phyloP scores from a whole-genome alignment of 78 protist genomes.

The Creolimax fragrantissima region DNA sequence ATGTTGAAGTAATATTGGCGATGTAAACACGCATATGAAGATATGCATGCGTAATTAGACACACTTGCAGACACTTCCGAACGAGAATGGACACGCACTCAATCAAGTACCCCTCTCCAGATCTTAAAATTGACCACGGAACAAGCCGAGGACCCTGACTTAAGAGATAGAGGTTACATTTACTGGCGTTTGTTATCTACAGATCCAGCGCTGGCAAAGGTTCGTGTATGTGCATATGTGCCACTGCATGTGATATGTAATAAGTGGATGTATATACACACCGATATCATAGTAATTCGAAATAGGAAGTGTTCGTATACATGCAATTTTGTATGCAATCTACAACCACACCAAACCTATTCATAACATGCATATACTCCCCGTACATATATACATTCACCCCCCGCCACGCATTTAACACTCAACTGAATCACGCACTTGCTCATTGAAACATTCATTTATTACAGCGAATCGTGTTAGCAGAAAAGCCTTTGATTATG shows the following conservation, averaged over 20 bases:
- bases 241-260: not conserved
- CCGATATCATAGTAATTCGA: not conserved
- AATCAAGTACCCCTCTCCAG: too few species aligned
- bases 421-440: too few species aligned
- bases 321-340: not conserved
- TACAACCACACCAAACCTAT: too few species aligned
- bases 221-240: not conserved
- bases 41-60: too few species aligned
- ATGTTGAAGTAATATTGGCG: too few species aligned
- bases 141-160: constrained; percentile 94
- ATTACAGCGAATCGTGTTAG: constrained; percentile 60
- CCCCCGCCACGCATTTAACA: too few species aligned
- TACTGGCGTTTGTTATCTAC: constrained; percentile 96
- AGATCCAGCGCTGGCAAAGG: constrained; percentile 91
- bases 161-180: constrained; percentile 97
- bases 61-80: too few species aligned
- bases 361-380: too few species aligned
- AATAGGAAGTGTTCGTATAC: not conserved
- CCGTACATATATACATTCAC: too few species aligned
- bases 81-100: too few species aligned
- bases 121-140: constrained; percentile 82
- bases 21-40: too few species aligned
- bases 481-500: constrained; percentile 78
- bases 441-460: too few species aligned
- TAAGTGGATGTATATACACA: not conserved